phyloP scores from a whole-genome alignment of 1,284 basidiomycete genomes.

The Austroboletus sp. region DNA sequence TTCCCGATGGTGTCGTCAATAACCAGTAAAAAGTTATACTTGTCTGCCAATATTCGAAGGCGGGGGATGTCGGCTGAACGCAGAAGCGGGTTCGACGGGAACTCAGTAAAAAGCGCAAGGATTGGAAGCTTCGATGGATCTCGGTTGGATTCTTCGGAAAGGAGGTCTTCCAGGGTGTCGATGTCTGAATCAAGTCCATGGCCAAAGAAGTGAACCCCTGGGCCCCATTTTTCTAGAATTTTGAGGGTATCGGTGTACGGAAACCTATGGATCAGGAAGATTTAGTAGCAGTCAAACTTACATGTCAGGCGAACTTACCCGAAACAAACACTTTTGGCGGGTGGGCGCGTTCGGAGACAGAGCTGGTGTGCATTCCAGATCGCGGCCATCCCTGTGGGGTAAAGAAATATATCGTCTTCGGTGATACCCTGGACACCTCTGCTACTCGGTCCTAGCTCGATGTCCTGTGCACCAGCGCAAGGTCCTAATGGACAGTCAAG shows the following conservation, averaged over 20 bases:
- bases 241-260: slow-evolving; percentile 98
- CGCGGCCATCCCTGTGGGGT: slow-evolving; percentile 84
- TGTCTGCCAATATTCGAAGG: slow-evolving; percentile 77
- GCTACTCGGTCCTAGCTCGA: slow-evolving; percentile 50
- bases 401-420: slow-evolving; percentile 86
- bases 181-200: slow-evolving; percentile 75
- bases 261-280: slow-evolving; percentile 54
- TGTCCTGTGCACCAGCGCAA: slow-evolving; percentile 43
- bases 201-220: slow-evolving; percentile 88
- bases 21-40: slow-evolving; percentile 83
- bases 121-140: slow-evolving; percentile 45
- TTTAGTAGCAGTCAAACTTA: slow-evolving; percentile 1
- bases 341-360: slow-evolving; percentile 45
- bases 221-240: slow-evolving; percentile 93
- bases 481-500: slow-evolving; percentile 37
- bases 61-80: slow-evolving; percentile 77
- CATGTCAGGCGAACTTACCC: slow-evolving; percentile 52
- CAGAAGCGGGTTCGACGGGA: slow-evolving; percentile 91
- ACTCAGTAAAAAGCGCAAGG: slow-evolving; percentile 76
- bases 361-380: slow-evolving; percentile 88
- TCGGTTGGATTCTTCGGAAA: slow-evolving; percentile 42
- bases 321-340: slow-evolving; percentile 85
- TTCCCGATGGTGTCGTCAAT: slow-evolving; percentile 97
- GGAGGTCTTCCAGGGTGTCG: slow-evolving; percentile 61
- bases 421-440: slow-evolving; percentile 58